Conservation (phyloP, 768 basidiomycete species). For the Phaeotremella fagi region DNA sequence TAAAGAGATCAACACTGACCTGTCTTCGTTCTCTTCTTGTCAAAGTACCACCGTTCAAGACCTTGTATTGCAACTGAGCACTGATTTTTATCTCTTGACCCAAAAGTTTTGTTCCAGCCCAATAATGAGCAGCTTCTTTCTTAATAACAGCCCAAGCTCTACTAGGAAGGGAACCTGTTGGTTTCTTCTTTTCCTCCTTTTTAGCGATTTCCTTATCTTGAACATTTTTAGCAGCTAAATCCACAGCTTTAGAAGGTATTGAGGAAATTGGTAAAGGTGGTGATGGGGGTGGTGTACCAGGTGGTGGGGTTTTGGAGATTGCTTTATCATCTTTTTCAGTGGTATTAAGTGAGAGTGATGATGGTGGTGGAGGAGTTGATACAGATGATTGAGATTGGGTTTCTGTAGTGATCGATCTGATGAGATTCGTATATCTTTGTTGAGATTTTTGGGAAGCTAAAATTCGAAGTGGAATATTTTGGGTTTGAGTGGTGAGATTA, state of each 20-base stretch:
- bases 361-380: conserved; percentile 3
- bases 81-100: conserved; percentile 93
- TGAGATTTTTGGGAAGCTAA: conserved; percentile 1
- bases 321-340: conserved; percentile 5
- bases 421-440: background rate
- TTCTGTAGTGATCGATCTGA: conserved; percentile 14
- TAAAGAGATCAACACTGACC: conserved; percentile 51
- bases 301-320: conserved; percentile 18
- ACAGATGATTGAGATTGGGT: conserved; percentile 10
- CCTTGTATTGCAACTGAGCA: conserved; percentile 78
- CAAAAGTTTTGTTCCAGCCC: conserved; percentile 90
- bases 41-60: conserved; percentile 81
- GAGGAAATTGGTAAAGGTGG: conserved; percentile 19
- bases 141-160: conserved; percentile 89
- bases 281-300: conserved; percentile 25
- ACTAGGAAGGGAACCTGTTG: conserved; percentile 40
- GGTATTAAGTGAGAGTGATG: conserved; percentile 8
- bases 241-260: conserved; percentile 22
- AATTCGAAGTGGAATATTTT: background rate
- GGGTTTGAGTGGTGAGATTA: background rate
- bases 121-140: conserved; percentile 93
- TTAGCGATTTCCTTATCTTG: conserved; percentile 24
- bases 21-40: conserved; percentile 92
- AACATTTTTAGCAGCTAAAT: conserved; percentile 11
- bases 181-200: conserved; percentile 32